Percentiles rank a stretch among this genome's conserved stretches.
phyloP scores from a whole-genome alignment of 2,329 filamentous ascomycete genomes.

The Incumbomyces lentus region DNA sequence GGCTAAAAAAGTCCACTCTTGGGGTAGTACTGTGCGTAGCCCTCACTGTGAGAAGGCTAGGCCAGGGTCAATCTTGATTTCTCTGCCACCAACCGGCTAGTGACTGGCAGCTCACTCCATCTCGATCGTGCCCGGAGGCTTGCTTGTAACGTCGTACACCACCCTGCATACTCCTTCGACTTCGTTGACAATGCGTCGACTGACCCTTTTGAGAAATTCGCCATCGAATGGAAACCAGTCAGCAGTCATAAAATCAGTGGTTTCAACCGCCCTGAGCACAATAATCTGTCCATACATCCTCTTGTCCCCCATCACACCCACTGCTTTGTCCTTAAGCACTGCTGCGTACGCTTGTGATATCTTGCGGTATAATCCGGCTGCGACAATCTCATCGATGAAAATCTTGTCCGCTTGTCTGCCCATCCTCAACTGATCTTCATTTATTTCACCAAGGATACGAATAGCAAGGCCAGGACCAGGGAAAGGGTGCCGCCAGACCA shows the following conservation, averaged over 20 bases:
- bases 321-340: slow-evolving; percentile 54
- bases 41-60: too few species aligned
- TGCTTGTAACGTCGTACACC: slow-evolving; percentile 47
- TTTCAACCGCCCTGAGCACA: slow-evolving; percentile 52
- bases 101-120: slow-evolving; percentile 44
- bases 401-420: slow-evolving; percentile 42
- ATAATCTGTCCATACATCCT: slow-evolving; percentile 55
- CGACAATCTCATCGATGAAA: slow-evolving; percentile 36
- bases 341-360: slow-evolving; percentile 62
- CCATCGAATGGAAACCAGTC: slow-evolving; percentile 57
- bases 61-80: too few species aligned
- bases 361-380: slow-evolving; percentile 40
- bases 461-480: slow-evolving; percentile 67
- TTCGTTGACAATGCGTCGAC: slow-evolving; percentile 62
- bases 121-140: slow-evolving; percentile 64
- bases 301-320: slow-evolving; percentile 62
- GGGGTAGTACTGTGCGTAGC: too few species aligned
- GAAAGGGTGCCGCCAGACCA: slow-evolving; percentile 71
- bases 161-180: slow-evolving; percentile 63
- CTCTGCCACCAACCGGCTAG: too few species aligned
- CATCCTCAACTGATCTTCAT: slow-evolving; percentile 66
- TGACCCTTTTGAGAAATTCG: slow-evolving; percentile 55
- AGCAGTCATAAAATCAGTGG: slow-evolving; percentile 63
- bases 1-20: too few species aligned
- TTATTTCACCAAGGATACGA: slow-evolving; percentile 75